Conservation (phyloP, 2,329 filamentous ascomycete species). For the Myrmaecium sp. region DNA sequence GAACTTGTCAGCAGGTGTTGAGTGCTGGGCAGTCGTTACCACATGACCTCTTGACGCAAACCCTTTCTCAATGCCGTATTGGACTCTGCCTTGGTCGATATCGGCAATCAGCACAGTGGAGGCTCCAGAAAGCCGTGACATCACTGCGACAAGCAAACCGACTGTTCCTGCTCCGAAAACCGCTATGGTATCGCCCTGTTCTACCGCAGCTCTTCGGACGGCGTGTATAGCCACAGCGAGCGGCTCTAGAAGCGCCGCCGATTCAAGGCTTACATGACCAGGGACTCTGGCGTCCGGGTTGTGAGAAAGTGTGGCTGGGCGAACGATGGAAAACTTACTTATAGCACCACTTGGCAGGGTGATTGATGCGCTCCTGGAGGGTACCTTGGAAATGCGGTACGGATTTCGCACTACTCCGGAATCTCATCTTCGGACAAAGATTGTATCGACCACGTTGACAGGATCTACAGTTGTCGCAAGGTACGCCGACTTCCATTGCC, state of each 20-base stretch:
- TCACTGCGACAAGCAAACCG: slow-evolving; percentile 21
- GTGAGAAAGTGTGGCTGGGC: slow-evolving; percentile 9
- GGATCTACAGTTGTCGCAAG: slow-evolving; percentile 23
- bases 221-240: slow-evolving; percentile 78
- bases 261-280: slow-evolving; percentile 21
- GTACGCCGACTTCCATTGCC: slow-evolving; percentile 10
- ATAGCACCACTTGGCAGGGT: slow-evolving; percentile 27
- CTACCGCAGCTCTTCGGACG: slow-evolving; percentile 52
- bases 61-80: slow-evolving; percentile 21
- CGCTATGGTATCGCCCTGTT: slow-evolving; percentile 60
- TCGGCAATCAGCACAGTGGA: slow-evolving; percentile 24
- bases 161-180: slow-evolving; percentile 71
- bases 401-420: slow-evolving; percentile 26
- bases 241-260: slow-evolving; percentile 32
- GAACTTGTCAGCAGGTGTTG: slow-evolving; percentile 10
- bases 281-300: slow-evolving; percentile 22
- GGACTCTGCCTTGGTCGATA: slow-evolving; percentile 21
- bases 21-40: slow-evolving; percentile 6
- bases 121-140: slow-evolving; percentile 24
- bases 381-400: slow-evolving; percentile 27
- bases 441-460: slow-evolving; percentile 26
- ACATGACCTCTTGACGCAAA: slow-evolving; percentile 20
- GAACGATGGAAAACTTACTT: slow-evolving; percentile 22
- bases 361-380: slow-evolving; percentile 26
- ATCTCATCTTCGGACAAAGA: slow-evolving; percentile 24